Percentiles rank a stretch among this genome's conserved stretches.
Evolutionary conservation across 305 asterid species (phyloP).

Genomic region (Monarda citriodora): DNA sequence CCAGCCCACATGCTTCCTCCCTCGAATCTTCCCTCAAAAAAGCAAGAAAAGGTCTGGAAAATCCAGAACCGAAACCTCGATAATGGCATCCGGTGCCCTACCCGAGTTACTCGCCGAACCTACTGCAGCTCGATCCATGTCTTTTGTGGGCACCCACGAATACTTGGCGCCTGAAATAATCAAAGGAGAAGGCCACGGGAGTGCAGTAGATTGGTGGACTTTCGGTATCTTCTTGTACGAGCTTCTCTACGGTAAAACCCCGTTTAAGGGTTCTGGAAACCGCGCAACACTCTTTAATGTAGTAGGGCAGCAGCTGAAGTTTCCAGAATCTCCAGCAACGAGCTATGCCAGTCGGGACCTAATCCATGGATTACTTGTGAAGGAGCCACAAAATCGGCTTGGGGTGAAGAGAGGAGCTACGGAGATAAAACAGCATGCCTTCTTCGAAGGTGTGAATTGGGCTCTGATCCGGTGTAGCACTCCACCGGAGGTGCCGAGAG

Average conservation of each 20-base stretch:
- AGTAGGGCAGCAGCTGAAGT: constrained; percentile 87
- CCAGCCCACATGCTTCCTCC: constrained; percentile 93
- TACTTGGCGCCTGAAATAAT: constrained; percentile 94
- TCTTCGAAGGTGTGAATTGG: constrained; percentile 98
- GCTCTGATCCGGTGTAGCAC: constrained; percentile 95
- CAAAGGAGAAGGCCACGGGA: constrained; percentile 98
- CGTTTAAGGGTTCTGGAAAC: constrained; percentile 93
- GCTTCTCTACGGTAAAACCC: constrained; percentile 88
- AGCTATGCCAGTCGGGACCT: constrained; percentile 92
- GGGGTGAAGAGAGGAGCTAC: constrained; percentile 96
- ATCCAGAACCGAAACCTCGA: constrained; percentile 47
- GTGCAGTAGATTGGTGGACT: constrained; percentile 99
- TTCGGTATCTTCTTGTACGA: constrained; percentile 93
- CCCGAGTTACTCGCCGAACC: constrained; percentile 98
- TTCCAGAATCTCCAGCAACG: constrained; percentile 91
- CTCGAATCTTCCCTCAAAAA: constrained; percentile 71
- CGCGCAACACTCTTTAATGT: constrained; percentile 94
- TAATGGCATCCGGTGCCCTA: constrained; percentile 35
- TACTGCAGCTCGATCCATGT: constrained; percentile 94
- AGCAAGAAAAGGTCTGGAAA: constrained; percentile 60
- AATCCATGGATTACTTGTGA: constrained; percentile 83
- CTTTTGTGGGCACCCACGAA: constrained; percentile 98
- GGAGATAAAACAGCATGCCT: constrained; percentile 95
- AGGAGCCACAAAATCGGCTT: constrained; percentile 93
- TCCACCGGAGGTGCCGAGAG: constrained; percentile 96